These are phyloP conservation scores for Zizania palustris DNA, from an alignment of 202 grass and related monocot species.

Conservation along the genomic window DNA sequence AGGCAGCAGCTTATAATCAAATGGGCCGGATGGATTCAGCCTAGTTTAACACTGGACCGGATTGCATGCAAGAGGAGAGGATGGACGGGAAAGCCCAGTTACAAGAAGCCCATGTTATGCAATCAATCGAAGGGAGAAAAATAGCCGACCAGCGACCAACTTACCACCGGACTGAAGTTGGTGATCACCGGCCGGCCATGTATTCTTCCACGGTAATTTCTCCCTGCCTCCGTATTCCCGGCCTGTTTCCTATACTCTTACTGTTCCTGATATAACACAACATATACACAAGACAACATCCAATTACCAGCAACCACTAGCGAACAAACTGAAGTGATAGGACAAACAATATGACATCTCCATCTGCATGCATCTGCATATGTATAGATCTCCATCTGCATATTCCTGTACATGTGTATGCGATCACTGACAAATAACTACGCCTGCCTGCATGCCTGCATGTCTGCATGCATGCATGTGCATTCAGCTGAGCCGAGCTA, in stretches of 20 bases:
- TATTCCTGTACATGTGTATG: neutral
- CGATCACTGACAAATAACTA: slow-evolving; percentile 9
- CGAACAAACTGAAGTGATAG: slow-evolving; percentile 15
- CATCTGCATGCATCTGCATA: neutral
- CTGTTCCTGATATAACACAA: slow-evolving; percentile 37
- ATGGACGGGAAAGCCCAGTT: neutral
- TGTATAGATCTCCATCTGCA: neutral
- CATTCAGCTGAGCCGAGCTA: slow-evolving; percentile 8
- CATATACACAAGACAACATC: neutral
- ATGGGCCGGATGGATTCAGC: neutral
- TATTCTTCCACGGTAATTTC: slow-evolving; percentile 16
- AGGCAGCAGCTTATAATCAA: neutral
- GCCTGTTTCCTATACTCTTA: neutral
- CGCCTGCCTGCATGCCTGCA: slow-evolving; percentile 4
- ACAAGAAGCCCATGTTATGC: neutral
- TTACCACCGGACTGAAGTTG: slow-evolving; percentile 21
- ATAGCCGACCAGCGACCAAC: neutral
- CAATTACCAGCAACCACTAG: neutral
- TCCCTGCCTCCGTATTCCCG: neutral
- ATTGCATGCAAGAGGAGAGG: neutral
- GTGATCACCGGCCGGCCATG: neutral
- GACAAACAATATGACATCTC: neutral
- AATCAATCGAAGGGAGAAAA: neutral
- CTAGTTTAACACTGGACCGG: neutral
- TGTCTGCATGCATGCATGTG: slow-evolving; percentile 19